Percentiles rank a stretch among this genome's conserved stretches.
phyloP scores from a whole-genome alignment of 352 stramenopile species.

The Globisporangium spinosum region DNA sequence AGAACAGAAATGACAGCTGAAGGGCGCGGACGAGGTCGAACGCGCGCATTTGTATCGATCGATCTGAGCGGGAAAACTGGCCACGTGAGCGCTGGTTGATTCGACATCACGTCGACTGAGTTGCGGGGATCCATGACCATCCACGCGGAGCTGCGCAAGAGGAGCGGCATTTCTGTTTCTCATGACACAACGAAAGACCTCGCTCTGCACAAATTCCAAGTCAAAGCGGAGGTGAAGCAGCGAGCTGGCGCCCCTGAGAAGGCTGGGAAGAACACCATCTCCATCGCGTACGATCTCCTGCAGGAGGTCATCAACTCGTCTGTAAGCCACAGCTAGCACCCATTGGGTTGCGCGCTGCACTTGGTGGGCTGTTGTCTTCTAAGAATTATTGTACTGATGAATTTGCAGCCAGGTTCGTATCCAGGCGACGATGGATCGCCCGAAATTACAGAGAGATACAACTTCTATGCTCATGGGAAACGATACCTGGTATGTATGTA shows the following conservation, averaged over 20 bases:
- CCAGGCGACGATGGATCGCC: conserved; percentile 19
- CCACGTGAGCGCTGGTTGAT: background rate
- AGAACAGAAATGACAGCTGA: background rate
- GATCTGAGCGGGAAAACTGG: background rate
- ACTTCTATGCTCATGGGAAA: conserved; percentile 60
- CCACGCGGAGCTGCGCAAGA: background rate
- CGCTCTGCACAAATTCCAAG: conserved; percentile 25
- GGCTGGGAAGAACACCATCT: background rate
- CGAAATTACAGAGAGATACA: conserved; percentile 31
- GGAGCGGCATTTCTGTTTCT: background rate
- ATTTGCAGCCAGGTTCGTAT: conserved; percentile 17
- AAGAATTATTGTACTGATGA: background rate
- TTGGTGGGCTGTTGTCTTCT: background rate
- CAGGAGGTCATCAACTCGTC: conserved; percentile 34
- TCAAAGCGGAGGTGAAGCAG: conserved; percentile 2
- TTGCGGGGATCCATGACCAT: background rate
- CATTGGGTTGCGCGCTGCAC: background rate
- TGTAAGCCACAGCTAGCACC: conserved; percentile 3
- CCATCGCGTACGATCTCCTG: conserved; percentile 19
- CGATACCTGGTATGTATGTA: conserved; percentile 47
- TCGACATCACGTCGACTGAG: background rate
- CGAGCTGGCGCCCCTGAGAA: background rate
- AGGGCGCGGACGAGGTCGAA: background rate
- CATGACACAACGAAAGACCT: conserved; percentile 15
- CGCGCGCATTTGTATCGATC: background rate